A percentile compares a stretch with the other conserved stretches of the same genome.
Evolutionary conservation across 768 basidiomycete genomes (phyloP).

Genomic region (Tulasnella sp.): DNA sequence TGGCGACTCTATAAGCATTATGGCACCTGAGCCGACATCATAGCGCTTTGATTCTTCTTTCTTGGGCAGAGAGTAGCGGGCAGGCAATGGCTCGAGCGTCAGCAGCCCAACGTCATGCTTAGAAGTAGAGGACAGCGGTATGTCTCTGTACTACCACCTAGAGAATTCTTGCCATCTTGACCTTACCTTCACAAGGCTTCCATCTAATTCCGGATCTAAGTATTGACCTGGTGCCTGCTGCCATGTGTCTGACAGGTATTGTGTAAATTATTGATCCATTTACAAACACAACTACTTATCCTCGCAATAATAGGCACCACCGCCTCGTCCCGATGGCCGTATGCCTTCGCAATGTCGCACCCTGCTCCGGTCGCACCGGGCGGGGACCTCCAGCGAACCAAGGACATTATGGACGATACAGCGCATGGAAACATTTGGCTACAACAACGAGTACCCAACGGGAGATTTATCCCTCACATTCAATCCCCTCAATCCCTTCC

Average conservation of each 20-base stretch:
- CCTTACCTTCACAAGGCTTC: background rate
- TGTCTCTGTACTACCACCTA: background rate
- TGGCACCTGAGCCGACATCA: too few relatives aligned
- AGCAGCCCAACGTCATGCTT: background rate
- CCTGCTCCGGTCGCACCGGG: background rate
- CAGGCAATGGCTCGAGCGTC: background rate
- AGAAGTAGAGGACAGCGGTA: background rate
- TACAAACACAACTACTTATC: background rate
- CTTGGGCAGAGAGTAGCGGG: too few relatives aligned
- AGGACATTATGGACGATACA: background rate
- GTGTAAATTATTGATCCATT: background rate
- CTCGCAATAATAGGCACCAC: background rate
- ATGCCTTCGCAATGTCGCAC: background rate
- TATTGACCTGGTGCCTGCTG: too few relatives aligned
- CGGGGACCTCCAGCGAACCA: slow-evolving; percentile 1
- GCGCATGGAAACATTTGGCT: background rate
- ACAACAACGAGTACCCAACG: background rate
- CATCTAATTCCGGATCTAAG: too few relatives aligned
- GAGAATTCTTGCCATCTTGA: background rate
- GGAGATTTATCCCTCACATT: background rate
- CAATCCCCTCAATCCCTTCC: background rate
- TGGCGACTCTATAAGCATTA: too few relatives aligned
- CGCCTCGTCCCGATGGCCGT: background rate
- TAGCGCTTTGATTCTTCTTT: too few relatives aligned
- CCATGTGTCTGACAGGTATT: too few relatives aligned